These are phyloP conservation scores for Annulohypoxylon stygium DNA, from an alignment of 495 filamentous ascomycete genomes.

Conservation along the genomic window DNA sequence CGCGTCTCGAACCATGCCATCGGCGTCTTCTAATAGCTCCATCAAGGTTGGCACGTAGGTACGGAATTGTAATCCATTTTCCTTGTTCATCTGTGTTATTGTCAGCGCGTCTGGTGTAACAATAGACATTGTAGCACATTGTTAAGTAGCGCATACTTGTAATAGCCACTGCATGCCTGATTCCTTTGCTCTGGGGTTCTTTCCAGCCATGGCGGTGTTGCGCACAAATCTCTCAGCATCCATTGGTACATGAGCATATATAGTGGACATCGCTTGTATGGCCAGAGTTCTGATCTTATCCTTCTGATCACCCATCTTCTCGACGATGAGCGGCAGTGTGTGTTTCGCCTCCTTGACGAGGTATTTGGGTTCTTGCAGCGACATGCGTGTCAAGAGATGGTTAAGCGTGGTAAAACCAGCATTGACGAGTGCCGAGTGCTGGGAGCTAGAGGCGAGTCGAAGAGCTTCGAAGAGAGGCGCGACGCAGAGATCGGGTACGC, in stretches of 20 bases:
- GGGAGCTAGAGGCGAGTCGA: conserved; percentile 74
- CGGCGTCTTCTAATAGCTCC: conserved; percentile 88
- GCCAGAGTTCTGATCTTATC: conserved; percentile 82
- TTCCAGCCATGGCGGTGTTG: conserved; percentile 80
- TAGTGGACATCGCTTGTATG: conserved; percentile 77
- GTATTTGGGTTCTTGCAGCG: conserved; percentile 81
- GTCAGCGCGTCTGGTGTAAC: conserved; percentile 27
- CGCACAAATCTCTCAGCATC: conserved; percentile 86
- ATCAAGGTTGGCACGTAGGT: conserved; percentile 85
- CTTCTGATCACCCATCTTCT: conserved; percentile 89
- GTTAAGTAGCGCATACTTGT: conserved; percentile 61
- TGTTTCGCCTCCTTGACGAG: conserved; percentile 73
- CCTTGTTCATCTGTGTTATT: conserved; percentile 76
- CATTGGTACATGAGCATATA: conserved; percentile 72
- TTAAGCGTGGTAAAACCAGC: conserved; percentile 86
- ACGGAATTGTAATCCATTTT: conserved; percentile 81
- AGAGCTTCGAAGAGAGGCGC: conserved; percentile 79
- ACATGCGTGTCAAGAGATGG: conserved; percentile 85
- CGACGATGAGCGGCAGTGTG: conserved; percentile 78
- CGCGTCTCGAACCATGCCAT: conserved; percentile 83
- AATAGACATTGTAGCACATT: conserved; percentile 2
- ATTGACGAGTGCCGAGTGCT: conserved; percentile 74
- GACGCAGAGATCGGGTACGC: conserved; percentile 81
- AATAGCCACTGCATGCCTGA: conserved; percentile 85
- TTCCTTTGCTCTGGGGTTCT: conserved; percentile 86